phyloP scores from a whole-genome alignment of 2,329 filamentous ascomycete genomes.

The Alternaria sp. region DNA sequence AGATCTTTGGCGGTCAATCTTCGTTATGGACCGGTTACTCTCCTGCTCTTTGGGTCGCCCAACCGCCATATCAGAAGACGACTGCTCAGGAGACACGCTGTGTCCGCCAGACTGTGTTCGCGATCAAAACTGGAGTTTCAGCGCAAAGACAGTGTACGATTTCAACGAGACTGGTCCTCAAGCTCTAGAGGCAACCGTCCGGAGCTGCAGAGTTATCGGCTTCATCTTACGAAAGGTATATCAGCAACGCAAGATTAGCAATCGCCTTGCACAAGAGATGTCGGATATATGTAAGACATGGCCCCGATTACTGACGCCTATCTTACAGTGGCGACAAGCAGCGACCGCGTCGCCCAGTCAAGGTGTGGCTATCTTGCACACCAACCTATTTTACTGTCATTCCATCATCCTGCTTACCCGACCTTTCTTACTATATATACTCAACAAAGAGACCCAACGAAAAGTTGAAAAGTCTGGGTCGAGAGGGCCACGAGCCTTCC shows the following conservation, averaged over 20 bases:
- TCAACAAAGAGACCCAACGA: slow-evolving; percentile 57
- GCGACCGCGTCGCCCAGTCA: slow-evolving; percentile 57
- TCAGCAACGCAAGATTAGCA: slow-evolving; percentile 66
- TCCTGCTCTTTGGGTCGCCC: slow-evolving; percentile 70
- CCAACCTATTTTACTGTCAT: slow-evolving; percentile 69
- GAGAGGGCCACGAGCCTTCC: slow-evolving; percentile 40
- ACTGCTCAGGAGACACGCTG: slow-evolving; percentile 64
- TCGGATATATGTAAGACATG: slow-evolving; percentile 63
- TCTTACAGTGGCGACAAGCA: slow-evolving; percentile 63
- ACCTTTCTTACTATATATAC: slow-evolving; percentile 69
- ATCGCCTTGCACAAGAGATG: slow-evolving; percentile 65
- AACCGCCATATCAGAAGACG: slow-evolving; percentile 67
- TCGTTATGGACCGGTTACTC: slow-evolving; percentile 70
- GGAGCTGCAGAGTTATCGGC: slow-evolving; percentile 66
- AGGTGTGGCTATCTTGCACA: slow-evolving; percentile 68
- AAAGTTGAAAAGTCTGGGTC: slow-evolving; percentile 40
- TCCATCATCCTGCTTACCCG: slow-evolving; percentile 69
- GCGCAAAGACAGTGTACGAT: slow-evolving; percentile 22
- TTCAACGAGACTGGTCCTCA: slow-evolving; percentile 50
- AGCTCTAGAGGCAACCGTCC: slow-evolving; percentile 65
- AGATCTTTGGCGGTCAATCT: slow-evolving; percentile 71
- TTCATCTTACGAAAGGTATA: slow-evolving; percentile 68
- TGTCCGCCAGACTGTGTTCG: slow-evolving; percentile 40
- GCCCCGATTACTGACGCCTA: slow-evolving; percentile 59
- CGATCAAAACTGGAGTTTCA: slow-evolving; percentile 29